These are phyloP conservation scores for Candida chilensis DNA, from an alignment of 805 yeast genomes.

Conservation along the genomic window DNA sequence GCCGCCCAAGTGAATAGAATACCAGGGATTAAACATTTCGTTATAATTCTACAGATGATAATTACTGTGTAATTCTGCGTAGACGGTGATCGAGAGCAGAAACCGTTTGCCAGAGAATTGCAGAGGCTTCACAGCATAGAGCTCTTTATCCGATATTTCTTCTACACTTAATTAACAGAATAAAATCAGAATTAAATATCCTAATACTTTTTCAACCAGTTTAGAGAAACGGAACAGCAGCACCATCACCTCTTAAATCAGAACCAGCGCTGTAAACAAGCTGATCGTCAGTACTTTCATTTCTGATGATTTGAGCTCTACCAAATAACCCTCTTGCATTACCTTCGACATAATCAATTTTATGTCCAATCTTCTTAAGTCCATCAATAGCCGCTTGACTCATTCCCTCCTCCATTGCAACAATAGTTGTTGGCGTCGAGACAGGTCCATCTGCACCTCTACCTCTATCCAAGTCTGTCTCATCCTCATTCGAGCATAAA, in stretches of 20 bases:
- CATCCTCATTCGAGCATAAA: conserved; percentile 41
- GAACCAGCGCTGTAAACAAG: conserved; percentile 62
- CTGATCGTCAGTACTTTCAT: conserved; percentile 22
- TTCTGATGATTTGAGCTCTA: conserved; percentile 65
- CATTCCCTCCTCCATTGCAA: conserved; percentile 60
- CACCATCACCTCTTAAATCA: conserved; percentile 83
- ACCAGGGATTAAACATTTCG: too few relatives aligned
- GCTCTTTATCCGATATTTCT: too few relatives aligned
- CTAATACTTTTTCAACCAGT: too few relatives aligned
- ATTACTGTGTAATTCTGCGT: too few relatives aligned
- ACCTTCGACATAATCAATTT: conserved; percentile 32
- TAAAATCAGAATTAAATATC: too few relatives aligned
- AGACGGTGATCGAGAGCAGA: too few relatives aligned
- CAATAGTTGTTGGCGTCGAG: conserved; percentile 46
- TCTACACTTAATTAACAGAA: too few relatives aligned
- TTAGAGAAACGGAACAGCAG: conserved; percentile 46
- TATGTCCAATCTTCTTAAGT: conserved; percentile 49
- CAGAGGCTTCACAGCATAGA: too few relatives aligned
- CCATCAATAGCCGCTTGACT: conserved; percentile 30
- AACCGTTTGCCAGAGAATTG: too few relatives aligned
- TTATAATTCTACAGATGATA: too few relatives aligned
- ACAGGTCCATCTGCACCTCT: conserved; percentile 60
- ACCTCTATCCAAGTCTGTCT: conserved; percentile 36
- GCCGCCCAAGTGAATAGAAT: too few relatives aligned
- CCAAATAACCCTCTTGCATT: conserved; percentile 41